Conservation (phyloP, 2,329 filamentous ascomycete genomes). For the Fusarium hainanense region DNA sequence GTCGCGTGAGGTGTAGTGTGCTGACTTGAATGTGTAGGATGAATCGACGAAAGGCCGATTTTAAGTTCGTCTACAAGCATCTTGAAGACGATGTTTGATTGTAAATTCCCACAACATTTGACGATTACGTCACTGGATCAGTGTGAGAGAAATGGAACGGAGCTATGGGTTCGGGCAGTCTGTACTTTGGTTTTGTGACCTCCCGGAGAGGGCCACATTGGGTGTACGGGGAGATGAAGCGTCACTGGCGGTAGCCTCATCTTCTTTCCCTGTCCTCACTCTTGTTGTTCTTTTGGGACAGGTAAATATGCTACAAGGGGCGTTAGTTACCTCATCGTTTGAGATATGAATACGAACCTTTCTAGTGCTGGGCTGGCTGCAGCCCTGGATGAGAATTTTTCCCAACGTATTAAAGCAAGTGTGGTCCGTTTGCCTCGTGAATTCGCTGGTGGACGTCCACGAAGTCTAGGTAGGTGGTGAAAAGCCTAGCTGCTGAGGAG, state of each 20-base stretch:
- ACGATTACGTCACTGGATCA: slow-evolving; percentile 3
- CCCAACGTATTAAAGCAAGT: background rate
- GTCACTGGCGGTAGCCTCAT: slow-evolving; percentile 16
- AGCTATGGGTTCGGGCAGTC: slow-evolving; percentile 31
- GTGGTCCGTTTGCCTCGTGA: slow-evolving; percentile 6
- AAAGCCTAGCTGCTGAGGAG: background rate
- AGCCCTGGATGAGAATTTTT: slow-evolving; percentile 18
- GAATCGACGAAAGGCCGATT: slow-evolving; percentile 97
- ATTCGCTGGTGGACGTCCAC: background rate
- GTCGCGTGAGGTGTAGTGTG: background rate
- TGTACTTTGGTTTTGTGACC: slow-evolving; percentile 37
- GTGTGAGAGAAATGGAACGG: slow-evolving; percentile 29
- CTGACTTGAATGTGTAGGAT: slow-evolving; percentile 72
- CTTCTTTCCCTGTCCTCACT: slow-evolving; percentile 21
- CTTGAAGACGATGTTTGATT: slow-evolving; percentile 86
- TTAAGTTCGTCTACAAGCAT: slow-evolving; percentile 98
- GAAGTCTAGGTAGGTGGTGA: background rate
- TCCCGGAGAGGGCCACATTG: slow-evolving; percentile 18
- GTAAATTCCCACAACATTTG: background rate
- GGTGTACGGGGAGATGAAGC: slow-evolving; percentile 25
- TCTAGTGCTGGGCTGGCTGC: slow-evolving; percentile 26
- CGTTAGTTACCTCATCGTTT: slow-evolving; percentile 32
- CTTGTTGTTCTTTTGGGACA: slow-evolving; percentile 31
- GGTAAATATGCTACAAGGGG: slow-evolving; percentile 28
- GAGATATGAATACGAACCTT: slow-evolving; percentile 37